Percentiles rank a stretch among this genome's conserved stretches.
These are phyloP conservation scores for Wickerhamomyces pijperi DNA, from an alignment of 805 yeast genomes.

Conservation along the genomic window DNA sequence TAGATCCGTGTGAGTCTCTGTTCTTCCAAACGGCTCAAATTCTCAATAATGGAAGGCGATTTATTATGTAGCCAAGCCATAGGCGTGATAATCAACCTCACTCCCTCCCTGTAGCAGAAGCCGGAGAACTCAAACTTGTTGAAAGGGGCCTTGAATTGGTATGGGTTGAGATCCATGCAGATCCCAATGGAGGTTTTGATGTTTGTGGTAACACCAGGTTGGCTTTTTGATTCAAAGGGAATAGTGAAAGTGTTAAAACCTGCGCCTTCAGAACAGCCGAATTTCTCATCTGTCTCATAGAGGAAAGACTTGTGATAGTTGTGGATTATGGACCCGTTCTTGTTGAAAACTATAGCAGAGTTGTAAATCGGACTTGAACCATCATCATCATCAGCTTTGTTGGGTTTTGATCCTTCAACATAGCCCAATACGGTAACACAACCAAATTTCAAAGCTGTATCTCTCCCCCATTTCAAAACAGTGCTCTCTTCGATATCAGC, in stretches of 20 bases:
- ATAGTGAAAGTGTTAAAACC: conserved; percentile 39
- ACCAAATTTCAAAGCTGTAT: conserved; percentile 33
- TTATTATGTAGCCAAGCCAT: conserved; percentile 73
- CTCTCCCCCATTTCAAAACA: conserved; percentile 44
- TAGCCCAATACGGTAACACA: conserved; percentile 76
- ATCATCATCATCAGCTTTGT: conserved; percentile 1
- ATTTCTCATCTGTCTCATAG: conserved; percentile 66
- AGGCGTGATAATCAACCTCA: conserved; percentile 58
- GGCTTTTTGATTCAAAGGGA: conserved; percentile 19
- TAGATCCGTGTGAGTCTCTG: conserved; percentile 6
- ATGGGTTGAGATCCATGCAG: conserved; percentile 91
- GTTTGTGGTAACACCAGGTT: too few species aligned
- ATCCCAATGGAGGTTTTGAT: conserved; percentile 60
- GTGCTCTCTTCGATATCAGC: too few species aligned
- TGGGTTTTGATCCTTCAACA: conserved; percentile 40
- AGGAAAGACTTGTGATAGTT: conserved; percentile 71
- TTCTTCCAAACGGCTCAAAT: conserved; percentile 9
- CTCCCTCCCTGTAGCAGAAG: conserved; percentile 34
- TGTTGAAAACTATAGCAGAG: conserved; percentile 55
- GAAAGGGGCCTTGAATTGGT: conserved; percentile 74
- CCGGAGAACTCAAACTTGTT: conserved; percentile 59
- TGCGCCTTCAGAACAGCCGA: conserved; percentile 66
- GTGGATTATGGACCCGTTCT: conserved; percentile 43
- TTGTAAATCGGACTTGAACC: conserved; percentile 37
- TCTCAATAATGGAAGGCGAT: conserved; percentile 28